phyloP scores from a whole-genome alignment of 1,284 basidiomycete genomes.

The Apiotrichum akiyoshidainum region DNA sequence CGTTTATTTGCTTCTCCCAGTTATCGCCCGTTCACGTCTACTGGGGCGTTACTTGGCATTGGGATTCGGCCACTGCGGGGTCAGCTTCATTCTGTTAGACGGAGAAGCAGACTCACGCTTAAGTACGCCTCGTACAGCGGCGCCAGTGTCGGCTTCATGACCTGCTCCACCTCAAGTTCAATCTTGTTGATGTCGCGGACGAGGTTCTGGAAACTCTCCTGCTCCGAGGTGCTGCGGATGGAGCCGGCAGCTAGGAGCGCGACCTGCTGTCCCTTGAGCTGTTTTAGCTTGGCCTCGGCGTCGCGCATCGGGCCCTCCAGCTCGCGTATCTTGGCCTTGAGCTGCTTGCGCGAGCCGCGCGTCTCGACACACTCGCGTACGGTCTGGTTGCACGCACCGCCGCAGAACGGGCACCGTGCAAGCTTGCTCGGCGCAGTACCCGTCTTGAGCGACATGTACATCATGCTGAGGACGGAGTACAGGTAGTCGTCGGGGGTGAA shows the following conservation, averaged over 20 bases:
- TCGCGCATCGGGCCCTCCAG: conserved; percentile 13
- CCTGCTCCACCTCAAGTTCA: not conserved
- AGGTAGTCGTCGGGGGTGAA: conserved; percentile 7
- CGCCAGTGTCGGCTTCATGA: not conserved
- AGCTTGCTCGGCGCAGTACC: conserved; percentile 1
- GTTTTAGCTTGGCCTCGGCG: not conserved
- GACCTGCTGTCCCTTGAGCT: conserved; percentile 1
- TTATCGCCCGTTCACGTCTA: no score
- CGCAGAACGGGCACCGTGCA: conserved; percentile 35
- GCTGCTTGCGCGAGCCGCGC: conserved; percentile 27
- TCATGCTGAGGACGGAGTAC: conserved; percentile 7
- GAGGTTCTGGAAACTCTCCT: not conserved
- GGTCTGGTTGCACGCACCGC: conserved; percentile 22
- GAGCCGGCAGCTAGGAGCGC: not conserved
- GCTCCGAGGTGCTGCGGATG: not conserved
- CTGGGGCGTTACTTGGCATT: no score
- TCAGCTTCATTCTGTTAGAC: not conserved
- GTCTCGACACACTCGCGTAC: conserved; percentile 31
- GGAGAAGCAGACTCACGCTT: not conserved
- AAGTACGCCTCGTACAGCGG: conserved; percentile 16
- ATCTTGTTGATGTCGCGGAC: not conserved
- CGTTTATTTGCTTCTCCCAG: not conserved
- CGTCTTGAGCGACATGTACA: conserved; percentile 3
- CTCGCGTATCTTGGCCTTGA: conserved; percentile 34
- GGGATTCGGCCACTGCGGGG: conserved; percentile 4